Base-by-base conservation (phyloP, 768 basidiomycete species). In the Russula dissimulans region DNA sequence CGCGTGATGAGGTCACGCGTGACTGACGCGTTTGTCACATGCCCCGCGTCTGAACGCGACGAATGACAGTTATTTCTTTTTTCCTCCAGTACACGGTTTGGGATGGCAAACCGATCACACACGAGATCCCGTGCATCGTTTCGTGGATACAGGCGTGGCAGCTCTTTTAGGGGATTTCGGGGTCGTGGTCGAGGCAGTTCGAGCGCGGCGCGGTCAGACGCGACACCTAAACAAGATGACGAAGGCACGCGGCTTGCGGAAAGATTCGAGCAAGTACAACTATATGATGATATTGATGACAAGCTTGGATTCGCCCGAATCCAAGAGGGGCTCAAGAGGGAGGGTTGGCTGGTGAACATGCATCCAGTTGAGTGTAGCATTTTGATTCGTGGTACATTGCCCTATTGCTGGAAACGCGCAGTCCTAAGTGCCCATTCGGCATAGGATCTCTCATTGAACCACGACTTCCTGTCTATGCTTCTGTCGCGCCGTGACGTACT, bases 341-440 rank as follows among this genome's bases (percentile, higher is more conserved):
- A 90, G 56, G 97, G 95, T 2, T 98, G 97, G 97, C 75, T 99
- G 69, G 85, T 99, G 63, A 98, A 98, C 70, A 98, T 99, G 95
- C 95, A 95, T 71, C 91, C 97, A 55, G 93, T 94, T 61, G 69
- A 66, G 89, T 79, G 12, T 34, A 31, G 9, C 31, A 15, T 56
- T 26, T 51, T 26, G 9, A 56, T 34, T 4, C 11, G 7, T 42
- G 4, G 29, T 43, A 22, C 22, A 17, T 48, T 22, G 14, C 26
- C 32, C 22, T 47, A 36, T 39, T 49, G 12, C 11, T 17, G 15
- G 18, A 22, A 18, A 31, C 17, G 17, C n/a, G 11, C n/a, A 9
- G 22, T 22, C n/a, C 38, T 5, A 17, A 5, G 5, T 3, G 34
- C 18, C 34, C 15, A 57, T 44, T 11, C 7, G 39, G 10, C 26